Evolutionary conservation across 139 green algal genomes (phyloP).

Genomic region (Ettlia oleoabundans): DNA sequence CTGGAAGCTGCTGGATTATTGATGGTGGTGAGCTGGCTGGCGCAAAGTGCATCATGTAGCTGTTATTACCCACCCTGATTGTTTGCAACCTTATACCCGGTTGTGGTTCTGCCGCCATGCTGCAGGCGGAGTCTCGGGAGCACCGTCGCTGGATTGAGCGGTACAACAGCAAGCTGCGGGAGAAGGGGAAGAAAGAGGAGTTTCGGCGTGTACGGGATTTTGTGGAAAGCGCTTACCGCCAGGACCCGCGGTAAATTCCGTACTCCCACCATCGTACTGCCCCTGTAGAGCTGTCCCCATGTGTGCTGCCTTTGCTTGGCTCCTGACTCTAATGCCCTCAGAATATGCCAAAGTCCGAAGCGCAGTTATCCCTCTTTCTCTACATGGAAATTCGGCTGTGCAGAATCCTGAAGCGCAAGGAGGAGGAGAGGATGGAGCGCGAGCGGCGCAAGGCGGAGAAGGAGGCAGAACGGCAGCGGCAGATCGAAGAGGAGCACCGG

Average conservation of each 20-base stretch:
- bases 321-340: no score
- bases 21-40: no score
- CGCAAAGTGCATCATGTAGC: no score
- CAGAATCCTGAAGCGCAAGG: slow-evolving; percentile 66
- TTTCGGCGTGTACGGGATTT: slow-evolving; percentile 82
- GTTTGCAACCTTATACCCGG: background rate
- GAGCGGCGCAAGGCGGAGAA: slow-evolving; percentile 50
- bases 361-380: no score
- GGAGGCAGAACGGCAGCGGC: slow-evolving; percentile 53
- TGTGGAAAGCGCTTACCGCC: slow-evolving; percentile 85
- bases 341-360: no score
- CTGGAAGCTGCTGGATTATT: background rate
- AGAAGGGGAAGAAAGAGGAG: slow-evolving; percentile 97
- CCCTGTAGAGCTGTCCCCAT: no score
- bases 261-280: no score
- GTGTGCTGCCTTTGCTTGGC: background rate
- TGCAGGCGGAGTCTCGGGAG: slow-evolving; percentile 57
- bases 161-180: slow-evolving; percentile 92
- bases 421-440: slow-evolving; percentile 73
- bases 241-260: slow-evolving; percentile 79
- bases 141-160: slow-evolving; percentile 93
- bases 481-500: slow-evolving; percentile 41
- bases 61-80: background rate
- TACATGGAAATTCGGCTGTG: no score
- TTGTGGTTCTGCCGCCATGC: background rate